Percentiles rank a stretch among this genome's conserved stretches.
Evolutionary conservation across 2,329 filamentous ascomycete genomes (phyloP).

Genomic region (Aspergillus nomiae): DNA sequence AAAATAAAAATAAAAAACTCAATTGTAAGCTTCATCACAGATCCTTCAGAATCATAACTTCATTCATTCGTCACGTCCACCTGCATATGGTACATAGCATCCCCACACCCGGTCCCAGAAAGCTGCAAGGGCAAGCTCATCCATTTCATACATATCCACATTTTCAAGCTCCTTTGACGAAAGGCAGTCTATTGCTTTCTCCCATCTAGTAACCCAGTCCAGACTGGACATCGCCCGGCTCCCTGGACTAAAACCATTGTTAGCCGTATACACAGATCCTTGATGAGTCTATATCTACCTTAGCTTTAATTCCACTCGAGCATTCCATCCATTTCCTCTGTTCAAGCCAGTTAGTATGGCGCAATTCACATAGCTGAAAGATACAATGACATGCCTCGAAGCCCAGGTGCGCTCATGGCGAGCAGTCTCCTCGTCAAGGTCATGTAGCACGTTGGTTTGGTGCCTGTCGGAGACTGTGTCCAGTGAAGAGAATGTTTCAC

Average conservation of each 20-base stretch:
- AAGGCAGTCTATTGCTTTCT: conserved; percentile 6
- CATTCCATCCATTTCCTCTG: neutral
- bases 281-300: neutral
- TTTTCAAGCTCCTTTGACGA: conserved; percentile 5
- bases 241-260: neutral
- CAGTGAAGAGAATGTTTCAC: neutral
- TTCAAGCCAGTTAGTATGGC: neutral
- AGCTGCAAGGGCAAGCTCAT: conserved; percentile 11
- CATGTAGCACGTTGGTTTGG: neutral
- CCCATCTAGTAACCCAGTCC: neutral
- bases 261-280: neutral
- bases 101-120: conserved; percentile 12
- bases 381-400: neutral
- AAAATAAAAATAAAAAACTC: neutral
- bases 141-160: conserved; percentile 13
- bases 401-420: neutral
- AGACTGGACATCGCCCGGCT: neutral
- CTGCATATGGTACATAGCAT: conserved; percentile 5
- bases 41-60: neutral
- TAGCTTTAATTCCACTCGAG: neutral
- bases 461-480: neutral
- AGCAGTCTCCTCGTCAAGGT: neutral
- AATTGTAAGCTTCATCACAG: neutral
- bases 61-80: neutral
- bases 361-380: neutral